Evolutionary conservation across 2,329 filamentous ascomycete species (phyloP).

Genomic region (Lizonia empirigonia): DNA sequence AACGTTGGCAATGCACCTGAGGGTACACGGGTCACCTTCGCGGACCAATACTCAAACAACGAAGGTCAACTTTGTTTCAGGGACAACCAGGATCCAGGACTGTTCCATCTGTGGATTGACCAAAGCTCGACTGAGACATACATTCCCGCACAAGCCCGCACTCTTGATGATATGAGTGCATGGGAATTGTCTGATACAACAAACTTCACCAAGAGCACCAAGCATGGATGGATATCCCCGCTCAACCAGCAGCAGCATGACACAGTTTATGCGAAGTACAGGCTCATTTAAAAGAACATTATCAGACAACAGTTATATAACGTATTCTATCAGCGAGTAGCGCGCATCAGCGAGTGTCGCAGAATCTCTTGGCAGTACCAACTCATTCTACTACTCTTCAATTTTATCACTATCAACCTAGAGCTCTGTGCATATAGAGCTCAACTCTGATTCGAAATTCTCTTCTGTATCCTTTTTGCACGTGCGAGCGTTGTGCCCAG

Average conservation of each 20-base stretch:
- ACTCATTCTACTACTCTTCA: too few relatives aligned
- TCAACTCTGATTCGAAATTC: too few relatives aligned
- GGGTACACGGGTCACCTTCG: conserved; percentile 12
- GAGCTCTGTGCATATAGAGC: too few relatives aligned
- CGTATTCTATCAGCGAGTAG: too few relatives aligned
- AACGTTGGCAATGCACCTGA: conserved; percentile 10
- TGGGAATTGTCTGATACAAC: conserved; percentile 7
- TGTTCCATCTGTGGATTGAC: conserved; percentile 13
- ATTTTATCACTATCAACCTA: too few relatives aligned
- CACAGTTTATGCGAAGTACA: conserved; percentile 1
- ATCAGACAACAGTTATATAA: too few relatives aligned
- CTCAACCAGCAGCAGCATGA: conserved; percentile 8
- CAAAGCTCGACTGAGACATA: conserved; percentile 15
- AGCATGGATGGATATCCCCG: conserved; percentile 7
- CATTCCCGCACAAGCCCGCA: conserved; percentile 11
- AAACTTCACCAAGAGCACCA: conserved; percentile 8
- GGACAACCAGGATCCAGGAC: conserved; percentile 2
- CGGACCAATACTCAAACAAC: conserved; percentile 9
- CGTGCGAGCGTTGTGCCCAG: too few relatives aligned
- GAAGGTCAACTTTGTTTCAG: conserved; percentile 12
- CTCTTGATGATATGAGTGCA: conserved; percentile 12
- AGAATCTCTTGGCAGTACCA: too few relatives aligned
- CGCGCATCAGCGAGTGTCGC: too few relatives aligned
- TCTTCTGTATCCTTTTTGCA: too few relatives aligned
- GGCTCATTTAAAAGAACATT: neutral